These are phyloP conservation scores for Micractinium conductrix DNA, from an alignment of 139 green algal species.

Conservation along the genomic window DNA sequence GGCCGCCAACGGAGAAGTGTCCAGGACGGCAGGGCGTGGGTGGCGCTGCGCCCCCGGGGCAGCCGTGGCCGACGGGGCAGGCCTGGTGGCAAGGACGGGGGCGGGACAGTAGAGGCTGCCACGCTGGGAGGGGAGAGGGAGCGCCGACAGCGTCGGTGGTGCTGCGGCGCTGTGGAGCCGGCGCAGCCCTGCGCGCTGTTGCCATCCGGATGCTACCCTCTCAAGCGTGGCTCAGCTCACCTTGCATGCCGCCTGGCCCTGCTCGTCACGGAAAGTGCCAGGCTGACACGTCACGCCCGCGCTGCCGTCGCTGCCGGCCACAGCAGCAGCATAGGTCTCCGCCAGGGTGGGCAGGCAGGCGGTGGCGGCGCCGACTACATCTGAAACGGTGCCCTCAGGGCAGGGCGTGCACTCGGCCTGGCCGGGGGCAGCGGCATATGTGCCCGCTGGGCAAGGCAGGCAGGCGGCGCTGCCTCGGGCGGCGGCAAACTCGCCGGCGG, in stretches of 20 bases:
- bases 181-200: background rate
- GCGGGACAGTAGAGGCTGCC: background rate
- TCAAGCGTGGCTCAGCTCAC: background rate
- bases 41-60: no score
- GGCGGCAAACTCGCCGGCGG: background rate
- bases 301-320: background rate
- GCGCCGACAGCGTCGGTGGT: no score
- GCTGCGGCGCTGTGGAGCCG: no score
- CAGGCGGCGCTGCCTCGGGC: background rate
- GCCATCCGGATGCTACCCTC: background rate
- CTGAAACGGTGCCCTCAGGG: background rate
- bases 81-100: background rate
- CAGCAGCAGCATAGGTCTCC: background rate
- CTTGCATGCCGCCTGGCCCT: background rate
- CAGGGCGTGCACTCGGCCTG: background rate
- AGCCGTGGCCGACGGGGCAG: background rate
- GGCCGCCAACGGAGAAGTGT: background rate
- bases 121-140: no score
- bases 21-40: background rate
- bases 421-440: background rate
- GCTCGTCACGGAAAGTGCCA: background rate
- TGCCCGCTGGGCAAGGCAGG: background rate
- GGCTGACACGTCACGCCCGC: background rate
- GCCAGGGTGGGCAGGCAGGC: background rate
- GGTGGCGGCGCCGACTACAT: background rate